Conservation (phyloP, 148 eudicot genomes). For the Euryodendron excelsum region DNA sequence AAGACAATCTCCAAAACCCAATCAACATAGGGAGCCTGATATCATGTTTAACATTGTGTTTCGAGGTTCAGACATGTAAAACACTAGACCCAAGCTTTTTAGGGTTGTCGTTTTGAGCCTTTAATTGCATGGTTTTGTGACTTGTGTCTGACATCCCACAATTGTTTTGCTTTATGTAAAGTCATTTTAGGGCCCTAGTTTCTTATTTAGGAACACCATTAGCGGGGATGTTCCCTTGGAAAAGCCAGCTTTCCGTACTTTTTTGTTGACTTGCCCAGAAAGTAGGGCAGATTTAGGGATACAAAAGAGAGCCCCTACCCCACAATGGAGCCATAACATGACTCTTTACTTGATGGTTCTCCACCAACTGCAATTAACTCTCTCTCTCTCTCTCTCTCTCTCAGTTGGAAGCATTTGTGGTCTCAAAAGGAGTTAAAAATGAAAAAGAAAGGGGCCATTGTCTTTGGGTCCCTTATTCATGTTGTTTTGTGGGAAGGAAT, state of each 20-base stretch:
- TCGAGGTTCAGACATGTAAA: background rate
- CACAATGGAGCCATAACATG: background rate
- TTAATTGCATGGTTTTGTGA: too few relatives aligned
- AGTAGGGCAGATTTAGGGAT: constrained; percentile 13
- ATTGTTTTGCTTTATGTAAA: background rate
- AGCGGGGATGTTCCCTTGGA: constrained; percentile 9
- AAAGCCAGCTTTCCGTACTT: constrained; percentile 12
- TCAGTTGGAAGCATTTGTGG: background rate
- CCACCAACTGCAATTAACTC: background rate
- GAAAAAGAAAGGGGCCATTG: background rate
- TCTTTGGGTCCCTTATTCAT: background rate
- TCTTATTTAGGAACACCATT: background rate
- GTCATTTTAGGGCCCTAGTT: background rate
- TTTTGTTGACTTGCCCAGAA: constrained; percentile 15
- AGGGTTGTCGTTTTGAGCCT: background rate
- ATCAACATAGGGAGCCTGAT: background rate
- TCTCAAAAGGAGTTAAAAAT: background rate
- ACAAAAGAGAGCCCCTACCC: constrained; percentile 12
- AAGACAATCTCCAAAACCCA: background rate
- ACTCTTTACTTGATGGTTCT: background rate
- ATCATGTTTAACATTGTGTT: background rate
- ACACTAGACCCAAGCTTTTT: background rate
- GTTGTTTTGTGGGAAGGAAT: constrained; percentile 4
- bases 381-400: background rate
- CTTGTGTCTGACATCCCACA: background rate